Evolutionary conservation across 768 basidiomycete species (phyloP), one percentile per base, ranked within the genome.

Genomic region (Auriscalpium orientale): DNA sequence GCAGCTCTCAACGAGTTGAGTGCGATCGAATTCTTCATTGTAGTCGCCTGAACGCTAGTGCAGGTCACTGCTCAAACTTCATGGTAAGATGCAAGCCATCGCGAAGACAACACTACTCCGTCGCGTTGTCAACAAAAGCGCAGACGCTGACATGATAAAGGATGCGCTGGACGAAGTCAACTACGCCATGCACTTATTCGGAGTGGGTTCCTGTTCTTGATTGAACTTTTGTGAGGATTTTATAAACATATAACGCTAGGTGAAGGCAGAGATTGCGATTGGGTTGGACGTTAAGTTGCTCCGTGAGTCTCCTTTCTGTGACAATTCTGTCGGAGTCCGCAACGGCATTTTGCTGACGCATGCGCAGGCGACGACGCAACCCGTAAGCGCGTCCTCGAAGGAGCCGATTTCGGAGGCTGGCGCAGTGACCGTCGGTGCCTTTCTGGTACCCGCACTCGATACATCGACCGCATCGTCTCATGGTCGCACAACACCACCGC

Each of bases 381-480:
- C 21, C 55, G 51, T 44, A 45, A 40, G 43, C 58, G 55, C 22
- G 13, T 57, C 43, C 21, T 44, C 15, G 58, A 59, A 13, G 52
- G 34, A 8, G 10, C 53, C 22, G 50, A 59, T 49, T 53, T 51
- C 2, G 56, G 56, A 4, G 48, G 58, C 13, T 58, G 58, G 58
- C 51, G 45, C 43, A 46, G 49, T 15, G 52, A 57, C 28, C 56
- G 35, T 21, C 56, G 48, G 35, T 62, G 61, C 34, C 53, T 54
- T 2, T 43, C 53, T 8, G 59, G 54, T 15, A 64, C 62, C 16
- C 49, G 62, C 46, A 49, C 49, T 35, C 37, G 51, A 35, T 53
- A 65, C 22, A 51, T 61, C 16, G 28, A 51, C 15, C 45, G 46
- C 18, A 61, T 62, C 38, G 47, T 36, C 46, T 40, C 45, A 40